Evolutionary conservation across 2,329 filamentous ascomycete species (phyloP), one percentile per base, ranked within the genome.

Genomic region (Aspergillus viridinutans): DNA sequence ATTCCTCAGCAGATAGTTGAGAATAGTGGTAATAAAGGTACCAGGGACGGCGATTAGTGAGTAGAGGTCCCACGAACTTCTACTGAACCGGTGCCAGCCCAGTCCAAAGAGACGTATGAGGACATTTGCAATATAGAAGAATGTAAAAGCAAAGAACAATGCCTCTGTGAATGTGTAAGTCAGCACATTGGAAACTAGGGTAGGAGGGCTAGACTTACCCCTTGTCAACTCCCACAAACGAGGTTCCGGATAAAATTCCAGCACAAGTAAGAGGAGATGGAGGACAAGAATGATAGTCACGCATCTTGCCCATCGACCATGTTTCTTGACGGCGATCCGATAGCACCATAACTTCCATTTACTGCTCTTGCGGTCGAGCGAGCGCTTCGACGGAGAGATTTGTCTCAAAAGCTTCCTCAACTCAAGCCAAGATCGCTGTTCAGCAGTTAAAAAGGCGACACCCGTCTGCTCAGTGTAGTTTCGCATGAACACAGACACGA

Each of bases 391-490:
- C 3, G 94, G 94, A 3, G 92, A 93, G 10, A 99, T 92, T 71
- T 97, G 94, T 52, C 90, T 85, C 42, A 99, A 79, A 25, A 97
- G 80, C 75, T 99, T 99, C 56, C 94, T 85, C 64, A 99, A 76
- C 73, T 99, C 94, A 14, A 99, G 83, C 94, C 94, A 99, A 0
- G 93, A 96, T 65, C 94, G 87, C 72, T 99, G 94, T 67, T 99
- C 94, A 0, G 92, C 89, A 1, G 94, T 99, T 66, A 99, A 79
- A 72, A 93, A 99, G 2, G 94, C 94, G 47, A 99, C 94, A 1
- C 94, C 94, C 0, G 94, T 99, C 75, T 97, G 92, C 75, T 99
- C 94, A 0, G 94, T 99, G 75, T 99, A 99, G 73, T 97, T 99
- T 59, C 94, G 90, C 94, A 99, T 99, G 74, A 99, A 99, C 59